Evolutionary conservation across 306 rosid species (phyloP).

Genomic region (Cucumis cinereus): DNA sequence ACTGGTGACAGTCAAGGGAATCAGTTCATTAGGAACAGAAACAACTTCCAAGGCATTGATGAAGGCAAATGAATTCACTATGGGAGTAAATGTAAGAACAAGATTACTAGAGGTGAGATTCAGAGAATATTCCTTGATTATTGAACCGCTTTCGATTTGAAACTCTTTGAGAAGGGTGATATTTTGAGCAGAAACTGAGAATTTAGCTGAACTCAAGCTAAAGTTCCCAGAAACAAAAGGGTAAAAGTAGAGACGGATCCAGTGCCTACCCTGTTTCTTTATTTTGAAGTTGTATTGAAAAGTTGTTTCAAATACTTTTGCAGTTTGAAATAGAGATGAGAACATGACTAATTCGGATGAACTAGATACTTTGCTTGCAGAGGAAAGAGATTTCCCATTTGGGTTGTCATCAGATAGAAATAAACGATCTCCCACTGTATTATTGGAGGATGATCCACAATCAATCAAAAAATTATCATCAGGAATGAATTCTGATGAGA

Average conservation of each 20-base stretch:
- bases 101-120: constrained; percentile 27
- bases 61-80: constrained; percentile 41
- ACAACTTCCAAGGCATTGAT: constrained; percentile 56
- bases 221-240: constrained; percentile 23
- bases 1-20: constrained; percentile 21
- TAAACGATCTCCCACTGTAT: constrained; percentile 26
- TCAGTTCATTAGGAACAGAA: constrained; percentile 33
- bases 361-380: constrained; percentile 14
- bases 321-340: constrained; percentile 32
- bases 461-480: constrained; percentile 31
- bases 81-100: constrained; percentile 41
- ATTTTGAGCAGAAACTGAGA: constrained; percentile 56
- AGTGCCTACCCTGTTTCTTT: constrained; percentile 34
- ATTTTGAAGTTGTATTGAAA: constrained; percentile 44
- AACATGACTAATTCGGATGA: constrained; percentile 15
- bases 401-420: constrained; percentile 35
- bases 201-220: constrained; percentile 39
- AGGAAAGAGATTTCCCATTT: constrained; percentile 11
- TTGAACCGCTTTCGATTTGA: constrained; percentile 12
- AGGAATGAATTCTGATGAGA: constrained; percentile 23
- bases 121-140: constrained; percentile 38
- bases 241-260: constrained; percentile 57
- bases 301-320: constrained; percentile 28
- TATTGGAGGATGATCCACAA: constrained; percentile 45
- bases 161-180: constrained; percentile 34